phyloP scores from a whole-genome alignment of 2,329 filamentous ascomycete genomes.

The Cadophora malorum region DNA sequence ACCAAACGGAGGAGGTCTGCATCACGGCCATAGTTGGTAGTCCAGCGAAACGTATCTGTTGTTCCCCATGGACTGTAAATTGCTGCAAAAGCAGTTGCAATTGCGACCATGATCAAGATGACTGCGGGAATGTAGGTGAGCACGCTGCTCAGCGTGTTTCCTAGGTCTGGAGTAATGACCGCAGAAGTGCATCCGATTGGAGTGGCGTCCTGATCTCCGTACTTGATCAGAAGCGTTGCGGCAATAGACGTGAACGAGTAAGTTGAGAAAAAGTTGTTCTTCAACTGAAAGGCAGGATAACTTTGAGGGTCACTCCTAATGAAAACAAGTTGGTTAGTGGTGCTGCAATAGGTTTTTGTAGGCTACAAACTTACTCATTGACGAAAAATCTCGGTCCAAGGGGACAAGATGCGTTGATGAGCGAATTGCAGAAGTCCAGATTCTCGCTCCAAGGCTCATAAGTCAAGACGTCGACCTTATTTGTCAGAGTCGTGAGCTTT shows the following conservation, averaged over 20 bases:
- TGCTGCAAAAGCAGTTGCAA: conserved; percentile 83
- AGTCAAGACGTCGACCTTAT: conserved; percentile 74
- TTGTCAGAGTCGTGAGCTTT: conserved; percentile 75
- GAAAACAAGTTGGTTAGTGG: conserved; percentile 14
- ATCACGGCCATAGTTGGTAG: conserved; percentile 96
- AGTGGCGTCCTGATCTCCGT: conserved; percentile 69
- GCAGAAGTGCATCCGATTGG: conserved; percentile 81
- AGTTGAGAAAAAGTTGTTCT: conserved; percentile 76
- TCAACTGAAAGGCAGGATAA: conserved; percentile 76
- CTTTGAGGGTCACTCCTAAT: conserved; percentile 48
- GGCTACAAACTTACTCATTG: conserved; percentile 51
- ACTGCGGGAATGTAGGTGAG: conserved; percentile 79
- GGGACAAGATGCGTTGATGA: conserved; percentile 72
- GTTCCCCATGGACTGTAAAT: conserved; percentile 96
- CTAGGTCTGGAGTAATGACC: conserved; percentile 84
- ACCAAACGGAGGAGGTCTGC: conserved; percentile 89
- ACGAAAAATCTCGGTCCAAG: conserved; percentile 73
- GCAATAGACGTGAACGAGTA: conserved; percentile 88
- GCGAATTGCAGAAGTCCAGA: conserved; percentile 70
- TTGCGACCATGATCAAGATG: conserved; percentile 78
- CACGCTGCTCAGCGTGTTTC: conserved; percentile 68
- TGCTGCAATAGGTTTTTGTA: neutral
- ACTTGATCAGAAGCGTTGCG: conserved; percentile 74
- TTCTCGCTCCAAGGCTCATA: conserved; percentile 70
- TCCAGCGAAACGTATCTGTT: conserved; percentile 89